These are phyloP conservation scores for Eutrema japonicum DNA, from an alignment of 345 rosid species.

Conservation along the genomic window DNA sequence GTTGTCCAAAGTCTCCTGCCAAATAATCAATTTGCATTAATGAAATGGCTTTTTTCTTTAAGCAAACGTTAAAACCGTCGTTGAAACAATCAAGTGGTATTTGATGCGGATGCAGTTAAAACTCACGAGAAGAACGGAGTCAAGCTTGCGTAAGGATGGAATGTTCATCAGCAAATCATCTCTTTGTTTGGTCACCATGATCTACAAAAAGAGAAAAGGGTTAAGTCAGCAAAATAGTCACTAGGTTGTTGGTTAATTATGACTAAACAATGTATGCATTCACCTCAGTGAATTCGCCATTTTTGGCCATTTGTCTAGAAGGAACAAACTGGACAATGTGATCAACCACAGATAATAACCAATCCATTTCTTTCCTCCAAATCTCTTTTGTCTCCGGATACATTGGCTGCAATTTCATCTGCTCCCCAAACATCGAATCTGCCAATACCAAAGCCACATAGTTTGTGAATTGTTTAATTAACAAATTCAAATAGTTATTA, in stretches of 20 bases:
- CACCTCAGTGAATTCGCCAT: conserved; percentile 79
- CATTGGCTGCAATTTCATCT: conserved; percentile 62
- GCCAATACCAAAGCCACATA: conserved; percentile 33
- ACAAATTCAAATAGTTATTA: background rate
- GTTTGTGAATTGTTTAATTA: background rate
- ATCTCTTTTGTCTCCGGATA: conserved; percentile 56
- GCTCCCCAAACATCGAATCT: conserved; percentile 56
- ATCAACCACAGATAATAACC: conserved; percentile 71
- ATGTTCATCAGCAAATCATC: conserved; percentile 73
- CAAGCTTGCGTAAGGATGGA: conserved; percentile 88
- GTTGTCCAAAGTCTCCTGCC: conserved; percentile 73
- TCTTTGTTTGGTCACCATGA: conserved; percentile 89
- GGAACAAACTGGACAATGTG: conserved; percentile 74
- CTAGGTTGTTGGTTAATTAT: background rate
- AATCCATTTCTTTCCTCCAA: conserved; percentile 71
- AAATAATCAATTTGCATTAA: conserved; percentile 25
- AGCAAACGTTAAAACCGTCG: background rate
- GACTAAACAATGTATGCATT: conserved; percentile 8
- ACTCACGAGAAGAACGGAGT: conserved; percentile 78
- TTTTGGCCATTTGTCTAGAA: conserved; percentile 60
- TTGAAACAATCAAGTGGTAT: conserved; percentile 7
- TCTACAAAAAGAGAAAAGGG: conserved; percentile 43
- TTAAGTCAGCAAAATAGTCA: background rate
- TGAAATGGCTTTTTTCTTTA: background rate
- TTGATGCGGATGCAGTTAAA: background rate